Conservation (phyloP, 106 monocot genomes). For the Agapanthus africanus region DNA sequence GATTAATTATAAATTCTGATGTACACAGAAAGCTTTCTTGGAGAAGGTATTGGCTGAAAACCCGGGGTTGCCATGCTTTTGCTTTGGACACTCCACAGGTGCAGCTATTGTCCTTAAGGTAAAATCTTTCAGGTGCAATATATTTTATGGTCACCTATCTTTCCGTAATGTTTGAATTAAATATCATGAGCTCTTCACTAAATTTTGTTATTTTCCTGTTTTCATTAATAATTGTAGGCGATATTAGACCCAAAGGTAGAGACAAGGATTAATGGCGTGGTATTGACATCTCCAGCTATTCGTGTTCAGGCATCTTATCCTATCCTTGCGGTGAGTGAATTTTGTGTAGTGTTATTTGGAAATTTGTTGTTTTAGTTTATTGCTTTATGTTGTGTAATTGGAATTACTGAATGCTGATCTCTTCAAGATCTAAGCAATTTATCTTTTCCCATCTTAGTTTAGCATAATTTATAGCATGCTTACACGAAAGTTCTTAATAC, state of each 20-base stretch:
- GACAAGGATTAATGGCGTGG: slow-evolving; percentile 42
- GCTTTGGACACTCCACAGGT: slow-evolving; percentile 87
- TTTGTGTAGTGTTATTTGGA: neutral
- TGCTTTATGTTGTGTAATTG: neutral
- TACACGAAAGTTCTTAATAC: too few relatives aligned
- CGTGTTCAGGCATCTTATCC: slow-evolving; percentile 80
- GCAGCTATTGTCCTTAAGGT: slow-evolving; percentile 83
- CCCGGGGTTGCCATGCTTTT: slow-evolving; percentile 74
- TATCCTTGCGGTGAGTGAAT: slow-evolving; percentile 38
- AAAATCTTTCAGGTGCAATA: neutral
- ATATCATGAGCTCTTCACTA: too few relatives aligned
- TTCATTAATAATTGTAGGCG: slow-evolving; percentile 28
- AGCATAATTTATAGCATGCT: too few relatives aligned
- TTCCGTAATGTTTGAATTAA: too few relatives aligned
- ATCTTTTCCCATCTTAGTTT: neutral
- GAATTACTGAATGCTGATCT: neutral
- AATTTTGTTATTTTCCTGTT: neutral
- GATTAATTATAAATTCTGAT: neutral
- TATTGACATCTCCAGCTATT: slow-evolving; percentile 80
- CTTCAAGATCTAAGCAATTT: neutral
- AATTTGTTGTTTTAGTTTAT: neutral
- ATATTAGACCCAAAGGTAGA: slow-evolving; percentile 62
- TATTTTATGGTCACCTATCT: neutral
- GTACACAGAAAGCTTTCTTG: slow-evolving; percentile 58
- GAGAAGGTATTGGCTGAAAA: slow-evolving; percentile 51